These are phyloP conservation scores for Knufia petricola DNA, from an alignment of 2,329 filamentous ascomycete species.

Conservation along the genomic window DNA sequence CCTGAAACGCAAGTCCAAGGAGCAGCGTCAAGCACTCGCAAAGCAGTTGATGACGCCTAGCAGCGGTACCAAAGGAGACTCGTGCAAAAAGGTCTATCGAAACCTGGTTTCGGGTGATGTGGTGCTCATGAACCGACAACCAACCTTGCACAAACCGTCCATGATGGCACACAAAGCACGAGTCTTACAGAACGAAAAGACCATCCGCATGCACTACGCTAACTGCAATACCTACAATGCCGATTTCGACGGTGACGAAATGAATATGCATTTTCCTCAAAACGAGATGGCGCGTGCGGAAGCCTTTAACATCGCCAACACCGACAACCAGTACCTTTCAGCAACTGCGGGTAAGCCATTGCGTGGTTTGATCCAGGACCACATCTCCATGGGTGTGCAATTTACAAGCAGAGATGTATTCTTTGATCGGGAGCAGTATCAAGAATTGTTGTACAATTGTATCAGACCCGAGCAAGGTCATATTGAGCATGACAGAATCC, in stretches of 20 bases:
- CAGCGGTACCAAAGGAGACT: conserved; percentile 61
- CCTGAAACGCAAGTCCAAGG: conserved; percentile 72
- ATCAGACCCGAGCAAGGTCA: conserved; percentile 84
- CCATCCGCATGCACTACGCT: conserved; percentile 98
- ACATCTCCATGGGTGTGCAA: conserved; percentile 87
- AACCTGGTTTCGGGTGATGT: conserved; percentile 95
- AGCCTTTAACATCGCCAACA: conserved; percentile 86
- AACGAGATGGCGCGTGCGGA: conserved; percentile 91
- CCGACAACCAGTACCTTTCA: conserved; percentile 93
- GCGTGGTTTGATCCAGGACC: conserved; percentile 94
- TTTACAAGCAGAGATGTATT: conserved; percentile 87
- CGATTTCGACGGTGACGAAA: conserved; percentile 98
- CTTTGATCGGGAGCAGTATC: conserved; percentile 78
- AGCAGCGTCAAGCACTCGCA: conserved; percentile 79
- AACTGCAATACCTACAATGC: conserved; percentile 99
- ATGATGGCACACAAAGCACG: conserved; percentile 97
- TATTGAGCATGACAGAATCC: conserved; percentile 70
- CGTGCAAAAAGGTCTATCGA: conserved; percentile 92
- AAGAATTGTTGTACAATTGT: conserved; percentile 85
- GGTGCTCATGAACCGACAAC: conserved; percentile 97
- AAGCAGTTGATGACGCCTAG: conserved; percentile 87
- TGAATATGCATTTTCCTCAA: conserved; percentile 99
- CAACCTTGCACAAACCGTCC: conserved; percentile 93
- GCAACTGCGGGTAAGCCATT: conserved; percentile 88
- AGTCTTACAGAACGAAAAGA: conserved; percentile 88